Evolutionary conservation across 2,329 filamentous ascomycete genomes (phyloP).

Genomic region (Coccinonectria pachysandricola): DNA sequence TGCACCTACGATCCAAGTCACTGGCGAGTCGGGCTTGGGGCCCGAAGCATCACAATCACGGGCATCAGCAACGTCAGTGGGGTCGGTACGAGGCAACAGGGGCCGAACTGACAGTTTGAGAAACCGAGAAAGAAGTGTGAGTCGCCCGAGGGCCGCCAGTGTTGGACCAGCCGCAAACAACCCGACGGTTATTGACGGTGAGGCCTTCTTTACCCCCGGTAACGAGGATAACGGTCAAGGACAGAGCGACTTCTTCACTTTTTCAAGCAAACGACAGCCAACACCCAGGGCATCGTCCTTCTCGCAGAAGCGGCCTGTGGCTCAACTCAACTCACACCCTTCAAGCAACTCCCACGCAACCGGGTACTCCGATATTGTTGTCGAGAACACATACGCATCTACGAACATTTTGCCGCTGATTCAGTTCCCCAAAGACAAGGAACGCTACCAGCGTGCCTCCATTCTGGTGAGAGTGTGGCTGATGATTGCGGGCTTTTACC

Average conservation of each 20-base stretch:
- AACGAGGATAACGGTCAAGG: conserved; percentile 29
- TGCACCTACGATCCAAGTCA: conserved; percentile 68
- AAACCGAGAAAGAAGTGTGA: conserved; percentile 41
- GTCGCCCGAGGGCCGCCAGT: conserved; percentile 35
- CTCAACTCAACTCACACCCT: conserved; percentile 35
- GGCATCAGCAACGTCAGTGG: conserved; percentile 26
- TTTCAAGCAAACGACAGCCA: conserved; percentile 29
- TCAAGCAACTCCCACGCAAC: conserved; percentile 30
- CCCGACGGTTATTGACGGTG: conserved; percentile 38
- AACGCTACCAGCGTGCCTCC: conserved; percentile 37
- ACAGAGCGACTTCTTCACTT: conserved; percentile 34
- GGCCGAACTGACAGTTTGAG: conserved; percentile 41
- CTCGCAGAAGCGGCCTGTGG: conserved; percentile 31
- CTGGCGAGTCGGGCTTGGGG: conserved; percentile 45
- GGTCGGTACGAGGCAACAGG: conserved; percentile 23
- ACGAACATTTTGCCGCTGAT: conserved; percentile 40
- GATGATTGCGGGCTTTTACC: conserved; percentile 79
- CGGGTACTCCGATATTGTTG: conserved; percentile 29
- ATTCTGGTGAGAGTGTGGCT: conserved; percentile 76
- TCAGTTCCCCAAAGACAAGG: conserved; percentile 44
- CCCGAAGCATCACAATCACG: conserved; percentile 24
- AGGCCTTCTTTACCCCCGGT: conserved; percentile 38
- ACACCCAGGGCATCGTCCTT: conserved; percentile 30
- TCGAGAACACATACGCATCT: conserved; percentile 33
- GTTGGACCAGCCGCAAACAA: conserved; percentile 28